These are phyloP conservation scores for Allantophomopsis lycopodina DNA, from an alignment of 2,329 filamentous ascomycete genomes.

Conservation along the genomic window DNA sequence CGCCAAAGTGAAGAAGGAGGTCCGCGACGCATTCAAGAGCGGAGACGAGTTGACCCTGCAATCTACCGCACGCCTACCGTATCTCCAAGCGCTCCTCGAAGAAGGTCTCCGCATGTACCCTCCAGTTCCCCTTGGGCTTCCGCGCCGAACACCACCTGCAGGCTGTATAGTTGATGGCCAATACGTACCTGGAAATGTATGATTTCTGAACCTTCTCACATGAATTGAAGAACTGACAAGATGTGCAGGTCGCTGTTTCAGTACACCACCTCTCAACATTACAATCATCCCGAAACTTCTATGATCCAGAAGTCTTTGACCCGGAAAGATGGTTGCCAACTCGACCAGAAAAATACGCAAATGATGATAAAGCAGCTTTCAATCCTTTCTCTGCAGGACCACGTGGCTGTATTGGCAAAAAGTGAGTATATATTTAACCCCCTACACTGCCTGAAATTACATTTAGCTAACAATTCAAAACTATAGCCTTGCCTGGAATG, in stretches of 20 bases:
- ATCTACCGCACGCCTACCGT: slow-evolving; percentile 17
- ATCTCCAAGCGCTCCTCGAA: slow-evolving; percentile 25
- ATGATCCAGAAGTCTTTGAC: slow-evolving; percentile 1
- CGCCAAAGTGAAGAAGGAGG: slow-evolving; percentile 21
- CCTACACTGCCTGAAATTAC: no score
- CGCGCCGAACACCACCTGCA: slow-evolving; percentile 4
- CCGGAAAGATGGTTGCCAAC: slow-evolving; percentile 3
- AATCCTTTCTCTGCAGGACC: slow-evolving; percentile 8
- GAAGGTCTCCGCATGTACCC: slow-evolving; percentile 29
- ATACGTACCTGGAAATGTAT: slow-evolving; percentile 6
- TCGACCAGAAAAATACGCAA: slow-evolving; percentile 21
- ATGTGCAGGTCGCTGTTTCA: neutral
- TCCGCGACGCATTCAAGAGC: slow-evolving; percentile 21
- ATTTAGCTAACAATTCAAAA: neutral
- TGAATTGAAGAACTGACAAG: neutral
- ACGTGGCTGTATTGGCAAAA: slow-evolving; percentile 8
- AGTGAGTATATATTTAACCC: neutral
- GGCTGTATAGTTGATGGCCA: slow-evolving; percentile 6
- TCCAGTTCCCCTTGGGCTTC: slow-evolving; percentile 3
- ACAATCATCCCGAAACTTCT: neutral
- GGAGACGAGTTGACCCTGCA: slow-evolving; percentile 24
- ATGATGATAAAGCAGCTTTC: slow-evolving; percentile 19
- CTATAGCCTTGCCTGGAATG: slow-evolving; percentile 2
- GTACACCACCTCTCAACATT: neutral
- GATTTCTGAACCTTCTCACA: no score